phyloP scores from a whole-genome alignment of 1,284 basidiomycete genomes.

The Fomitopsis betulina region DNA sequence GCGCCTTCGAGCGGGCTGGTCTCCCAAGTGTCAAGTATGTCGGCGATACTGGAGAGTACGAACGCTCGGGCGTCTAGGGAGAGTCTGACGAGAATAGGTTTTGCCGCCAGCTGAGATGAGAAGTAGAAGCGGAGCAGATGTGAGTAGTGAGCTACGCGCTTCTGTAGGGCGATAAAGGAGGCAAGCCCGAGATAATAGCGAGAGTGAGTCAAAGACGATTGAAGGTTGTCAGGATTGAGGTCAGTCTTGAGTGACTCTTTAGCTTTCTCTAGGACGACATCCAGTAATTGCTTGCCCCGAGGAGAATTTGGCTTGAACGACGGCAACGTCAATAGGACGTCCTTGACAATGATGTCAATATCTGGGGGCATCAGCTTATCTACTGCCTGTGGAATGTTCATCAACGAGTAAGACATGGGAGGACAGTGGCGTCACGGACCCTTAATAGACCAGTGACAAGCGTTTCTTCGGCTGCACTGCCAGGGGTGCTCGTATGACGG shows the following conservation, averaged over 20 bases:
- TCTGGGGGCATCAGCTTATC: conserved; percentile 38
- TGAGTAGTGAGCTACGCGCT: conserved; percentile 36
- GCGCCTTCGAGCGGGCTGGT: conserved; percentile 9
- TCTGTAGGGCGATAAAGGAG: conserved; percentile 38
- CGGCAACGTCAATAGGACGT: conserved; percentile 47
- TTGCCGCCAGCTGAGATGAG: conserved; percentile 37
- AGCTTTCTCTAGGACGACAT: conserved; percentile 39
- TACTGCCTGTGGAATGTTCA: conserved; percentile 37
- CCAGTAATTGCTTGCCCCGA: conserved; percentile 41
- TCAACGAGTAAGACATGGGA: conserved; percentile 1
- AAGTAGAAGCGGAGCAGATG: conserved; percentile 51
- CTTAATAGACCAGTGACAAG: conserved; percentile 44
- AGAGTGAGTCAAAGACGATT: conserved; percentile 28
- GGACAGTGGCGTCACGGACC: conserved; percentile 30
- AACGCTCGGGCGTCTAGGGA: conserved; percentile 36
- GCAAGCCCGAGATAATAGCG: conserved; percentile 46
- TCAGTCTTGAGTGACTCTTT: conserved; percentile 35
- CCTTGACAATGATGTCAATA: conserved; percentile 44
- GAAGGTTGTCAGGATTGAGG: conserved; percentile 19
- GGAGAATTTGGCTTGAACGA: conserved; percentile 35
- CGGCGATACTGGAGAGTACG: conserved; percentile 34
- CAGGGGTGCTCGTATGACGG: conserved; percentile 38
- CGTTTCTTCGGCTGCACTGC: conserved; percentile 42
- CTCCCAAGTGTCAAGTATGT: conserved; percentile 15
- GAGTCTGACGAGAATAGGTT: conserved; percentile 42